Evolutionary conservation across 2,329 filamentous ascomycete species (phyloP).

Genomic region (Aspergillus felis): DNA sequence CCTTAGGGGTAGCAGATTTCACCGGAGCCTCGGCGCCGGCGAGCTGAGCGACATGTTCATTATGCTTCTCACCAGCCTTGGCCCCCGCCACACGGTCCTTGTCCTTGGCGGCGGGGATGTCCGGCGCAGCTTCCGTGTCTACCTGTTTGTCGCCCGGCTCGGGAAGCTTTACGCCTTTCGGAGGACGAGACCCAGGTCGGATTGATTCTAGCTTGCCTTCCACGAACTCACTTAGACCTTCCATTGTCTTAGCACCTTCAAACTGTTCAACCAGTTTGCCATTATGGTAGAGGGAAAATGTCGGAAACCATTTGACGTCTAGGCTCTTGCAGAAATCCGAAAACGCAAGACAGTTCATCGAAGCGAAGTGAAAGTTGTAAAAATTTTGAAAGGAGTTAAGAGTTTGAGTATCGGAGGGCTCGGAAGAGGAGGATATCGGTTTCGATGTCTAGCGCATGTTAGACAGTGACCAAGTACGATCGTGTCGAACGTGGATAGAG

Average conservation of each 20-base stretch:
- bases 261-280: slow-evolving; percentile 63
- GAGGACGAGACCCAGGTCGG: slow-evolving; percentile 74
- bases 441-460: slow-evolving; percentile 64
- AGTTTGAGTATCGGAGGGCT: slow-evolving; percentile 48
- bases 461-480: slow-evolving; percentile 10
- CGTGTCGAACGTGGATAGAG: slow-evolving; percentile 4
- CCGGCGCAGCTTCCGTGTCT: slow-evolving; percentile 38
- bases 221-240: slow-evolving; percentile 63
- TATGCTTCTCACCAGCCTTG: slow-evolving; percentile 41
- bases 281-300: slow-evolving; percentile 74
- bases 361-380: slow-evolving; percentile 86
- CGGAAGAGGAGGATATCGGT: slow-evolving; percentile 53
- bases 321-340: slow-evolving; percentile 71
- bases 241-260: slow-evolving; percentile 65
- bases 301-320: slow-evolving; percentile 67
- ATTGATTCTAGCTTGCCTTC: slow-evolving; percentile 73
- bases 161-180: slow-evolving; percentile 64
- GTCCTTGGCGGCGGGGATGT: slow-evolving; percentile 39
- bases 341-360: slow-evolving; percentile 79
- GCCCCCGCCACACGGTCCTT: slow-evolving; percentile 37
- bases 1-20: slow-evolving; percentile 40
- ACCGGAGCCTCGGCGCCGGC: slow-evolving; percentile 20
- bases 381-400: slow-evolving; percentile 70
- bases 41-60: slow-evolving; percentile 34
- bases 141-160: slow-evolving; percentile 60